Evolutionary conservation across 169 alveolate genomes (phyloP), one percentile per base, ranked within the genome.

Genomic region (Amoebophrya sp.): DNA sequence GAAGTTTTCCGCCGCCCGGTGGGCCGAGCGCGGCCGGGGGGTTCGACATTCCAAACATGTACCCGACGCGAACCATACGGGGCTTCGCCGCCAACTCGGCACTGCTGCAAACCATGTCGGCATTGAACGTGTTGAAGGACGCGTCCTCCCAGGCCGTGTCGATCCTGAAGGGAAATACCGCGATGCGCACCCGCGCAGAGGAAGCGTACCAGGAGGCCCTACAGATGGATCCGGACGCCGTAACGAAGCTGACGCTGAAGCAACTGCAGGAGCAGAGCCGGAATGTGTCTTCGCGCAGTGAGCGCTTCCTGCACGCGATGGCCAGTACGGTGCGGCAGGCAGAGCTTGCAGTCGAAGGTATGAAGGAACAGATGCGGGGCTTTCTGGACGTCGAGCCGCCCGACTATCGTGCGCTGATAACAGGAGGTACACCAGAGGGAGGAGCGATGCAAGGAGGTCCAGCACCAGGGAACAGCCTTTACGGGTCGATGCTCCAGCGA

Each of bases 151-250:
- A 66, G 83, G 83, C 83, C 10, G 83, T 66, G 83, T 7, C 32
- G 35, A 66, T 66, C 83, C 29, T 66, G 83, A 66, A 66, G 35
- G 83, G 83, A 3, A 66, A 66, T n/a, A n/a, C 35, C 7, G 83
- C 35, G 38, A 2, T n/a, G 35, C 83, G 83, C 83, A 25, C 32
- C 7, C 83, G 83, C 32, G 83, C 83, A 25, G 32, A 7, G 35
- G 83, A 66, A 7, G 83, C 83, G 7, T 66, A 12, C 83, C 1
- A 66, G 10, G 83, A 66, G 83, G 83, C 83, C 7, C 35, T 66
- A 25, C 83, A 66, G 83, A 66, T 66, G 83, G 83, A 66, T 25
- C 83, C 83, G 83, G 83, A 66, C 83, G 32, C 83, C 10, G 18
- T 25, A 2, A 66, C 83, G 83, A 2, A 25, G 83, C 29, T 25